These are phyloP conservation scores for Fusarium cyanostomum DNA, from an alignment of 2,329 filamentous ascomycete genomes.

Conservation along the genomic window DNA sequence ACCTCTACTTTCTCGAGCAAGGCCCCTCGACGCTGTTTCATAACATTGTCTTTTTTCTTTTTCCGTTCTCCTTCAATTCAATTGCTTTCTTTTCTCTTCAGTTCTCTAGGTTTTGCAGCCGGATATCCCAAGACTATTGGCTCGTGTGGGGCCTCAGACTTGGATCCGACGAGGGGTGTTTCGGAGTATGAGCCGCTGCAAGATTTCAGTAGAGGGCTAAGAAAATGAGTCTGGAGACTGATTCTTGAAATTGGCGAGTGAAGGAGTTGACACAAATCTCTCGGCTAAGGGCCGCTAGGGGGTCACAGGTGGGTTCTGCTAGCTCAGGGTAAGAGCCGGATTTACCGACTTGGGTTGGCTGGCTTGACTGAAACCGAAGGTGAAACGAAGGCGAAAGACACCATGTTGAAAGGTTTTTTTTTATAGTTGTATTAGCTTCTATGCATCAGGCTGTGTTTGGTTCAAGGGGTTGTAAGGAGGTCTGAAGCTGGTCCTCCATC, in stretches of 20 bases:
- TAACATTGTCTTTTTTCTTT: too few relatives aligned
- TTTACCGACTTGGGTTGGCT: constrained; percentile 10
- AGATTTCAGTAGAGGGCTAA: constrained; percentile 6
- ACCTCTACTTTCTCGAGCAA: too few relatives aligned
- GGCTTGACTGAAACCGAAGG: background rate
- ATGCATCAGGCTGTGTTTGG: background rate
- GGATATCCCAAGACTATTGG: constrained; percentile 2
- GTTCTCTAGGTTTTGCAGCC: background rate
- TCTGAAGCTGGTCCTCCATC: background rate
- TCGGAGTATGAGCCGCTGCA: constrained; percentile 14
- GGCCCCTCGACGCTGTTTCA: too few relatives aligned
- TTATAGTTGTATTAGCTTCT: constrained; percentile 29
- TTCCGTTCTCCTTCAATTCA: too few relatives aligned
- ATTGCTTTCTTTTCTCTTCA: too few relatives aligned
- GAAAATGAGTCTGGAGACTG: constrained; percentile 7
- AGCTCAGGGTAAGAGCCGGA: background rate
- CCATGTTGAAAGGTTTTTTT: constrained; percentile 4
- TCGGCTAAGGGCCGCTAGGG: background rate
- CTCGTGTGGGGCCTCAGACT: background rate
- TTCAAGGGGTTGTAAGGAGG: background rate
- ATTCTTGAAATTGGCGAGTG: background rate
- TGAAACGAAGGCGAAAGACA: background rate
- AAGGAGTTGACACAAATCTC: background rate
- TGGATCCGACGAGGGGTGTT: constrained; percentile 21
- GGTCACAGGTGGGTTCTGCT: constrained; percentile 16